Base-by-base conservation (phyloP, 768 basidiomycete species). In the Calocera viscosa region DNA sequence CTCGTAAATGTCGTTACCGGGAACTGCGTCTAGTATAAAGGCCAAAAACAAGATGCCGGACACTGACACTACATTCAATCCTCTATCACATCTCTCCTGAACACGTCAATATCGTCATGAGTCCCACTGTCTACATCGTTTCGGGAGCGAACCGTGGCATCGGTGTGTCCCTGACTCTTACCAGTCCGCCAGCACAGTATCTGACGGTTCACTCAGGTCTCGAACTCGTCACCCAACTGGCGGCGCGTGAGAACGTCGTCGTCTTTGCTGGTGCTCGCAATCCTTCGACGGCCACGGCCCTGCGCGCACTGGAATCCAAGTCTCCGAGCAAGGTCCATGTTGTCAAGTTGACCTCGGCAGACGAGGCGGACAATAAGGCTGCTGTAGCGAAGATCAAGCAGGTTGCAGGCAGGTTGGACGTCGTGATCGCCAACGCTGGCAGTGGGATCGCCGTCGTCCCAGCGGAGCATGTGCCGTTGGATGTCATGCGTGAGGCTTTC, bases 401-500 rank as follows among this genome's bases (percentile, higher is more conserved):
- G n/a, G 66, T 64, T 22, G 68, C 65, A 3, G 72, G 69, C 10
- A 66, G 65, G 28, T 10, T 72, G 0, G 71, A 71, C 47, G 71
- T 70, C 17, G 38, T 72, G 33, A 67, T 72, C 28, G 72, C 72
- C 24, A 72, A 72, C 63, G 72, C 72, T 1, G 72, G 72, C 5
- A 67, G 70, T 30, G 2, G 19, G 10, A 30, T 34, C 1, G n/a
- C 24, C 14, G 8, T 30, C 16, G 22, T 2, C 16, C 43, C 35
- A 22, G 33, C 41, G 26, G 26, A 10, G 63, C 2, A 35, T 3
- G 22, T n/a, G n/a, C 14, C 26, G n/a, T 5, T 32, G 38, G 60
- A 22, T 0, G 38, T 3, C 1, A 16, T 66, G 32, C 16, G 2
- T 3, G 26, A 35, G 2, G 60, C 64, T 47, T 38, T 38, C 35